Evolutionary conservation across 352 stramenopile genomes (phyloP), one percentile per base, ranked within the genome.

Genomic region (Globisporangium middletonii): DNA sequence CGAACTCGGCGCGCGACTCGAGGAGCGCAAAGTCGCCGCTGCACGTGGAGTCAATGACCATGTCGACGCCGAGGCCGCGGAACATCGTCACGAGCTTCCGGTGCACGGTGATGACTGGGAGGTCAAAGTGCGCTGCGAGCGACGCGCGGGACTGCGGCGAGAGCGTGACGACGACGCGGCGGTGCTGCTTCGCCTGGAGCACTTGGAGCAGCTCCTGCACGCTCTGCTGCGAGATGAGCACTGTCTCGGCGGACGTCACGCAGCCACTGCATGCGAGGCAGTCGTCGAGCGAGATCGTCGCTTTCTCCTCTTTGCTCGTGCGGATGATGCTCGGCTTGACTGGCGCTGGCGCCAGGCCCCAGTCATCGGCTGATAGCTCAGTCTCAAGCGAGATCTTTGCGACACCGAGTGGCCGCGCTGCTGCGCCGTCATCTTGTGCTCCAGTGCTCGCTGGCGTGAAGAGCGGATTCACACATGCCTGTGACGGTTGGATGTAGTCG

Each of bases 241-340:
- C 94, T n/a, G 95, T 96, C 79, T 99, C 96, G 2, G 96, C 94
- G n/a, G 95, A 98, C 54, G 96, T 99, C 50, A 99, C 94, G 67
- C 96, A 99, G 54, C 96, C 96, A 27, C 86, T 97, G 77, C 96
- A 99, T 1, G 96, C 96, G 43, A 99, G 88, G 62, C 96, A 99
- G 75, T 99, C 96, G 42, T 96, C 92, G 26, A 99, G 83, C 50
- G 94, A 98, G 47, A 98, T 95, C 9, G 87, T 96, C 7, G 92
- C 92, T 51, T 95, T 94, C 64, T 96, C 78, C 55, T 88, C 67
- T 41, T 65, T 71, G 9, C 67, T 80, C 15, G 78, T 86, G 49
- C 78, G 83, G 64, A 96, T 96, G 49, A 96, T 87, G 57, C 84
- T 78, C 42, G 86, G 81, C 55, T 77, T 70, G 11, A 83, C 59